Evolutionary conservation across 257 asterid species (phyloP), one percentile per base, ranked within the genome.

Genomic region (Penstemon eatonii): DNA sequence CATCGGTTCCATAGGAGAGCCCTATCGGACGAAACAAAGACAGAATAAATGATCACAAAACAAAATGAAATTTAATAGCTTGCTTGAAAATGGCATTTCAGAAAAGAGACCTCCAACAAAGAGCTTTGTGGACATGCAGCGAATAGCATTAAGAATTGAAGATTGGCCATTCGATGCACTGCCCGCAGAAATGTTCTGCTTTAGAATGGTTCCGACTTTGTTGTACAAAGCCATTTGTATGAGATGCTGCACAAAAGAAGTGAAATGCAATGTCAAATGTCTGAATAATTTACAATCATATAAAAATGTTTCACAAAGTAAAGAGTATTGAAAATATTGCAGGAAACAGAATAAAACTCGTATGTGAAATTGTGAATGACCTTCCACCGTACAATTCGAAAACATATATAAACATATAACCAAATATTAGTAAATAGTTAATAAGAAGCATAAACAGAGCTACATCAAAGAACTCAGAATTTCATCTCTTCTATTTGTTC

Each of bases 111-210:
- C 97, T 66, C 95, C 93, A 50, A 90, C 25, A 45, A 86, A 88
- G 56, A 88, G 96, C 81, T 81, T 88, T 2, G 85, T 55, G 9
- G 97, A 82, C 96, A 92, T 88, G 95, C 85, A 67, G 38, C 96
- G 93, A 18, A 84, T 45, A 40, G 95, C 88, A 65, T 80, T 80
- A 40, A 78, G 59, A 86, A 92, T 82, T 12, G 95, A 82, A 51
- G 81, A 61, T n/a, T 81, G 89, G 46, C 76, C 77, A 47, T 44
- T 76, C 71, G 62, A 9, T 12, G 72, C 63, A 56, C 73, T 72
- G 72, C 74, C 67, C 36, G 63, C 71, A 7, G 87, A 76, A 46
- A 79, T 59, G 60, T 73, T 80, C 75, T 71, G 91, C 84, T 74
- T 85, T 78, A 90, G 75, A 10, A 88, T 58, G 69, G 83, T 64